phyloP scores from a whole-genome alignment of 352 stramenopile species.

The Phytophthora tubulina region DNA sequence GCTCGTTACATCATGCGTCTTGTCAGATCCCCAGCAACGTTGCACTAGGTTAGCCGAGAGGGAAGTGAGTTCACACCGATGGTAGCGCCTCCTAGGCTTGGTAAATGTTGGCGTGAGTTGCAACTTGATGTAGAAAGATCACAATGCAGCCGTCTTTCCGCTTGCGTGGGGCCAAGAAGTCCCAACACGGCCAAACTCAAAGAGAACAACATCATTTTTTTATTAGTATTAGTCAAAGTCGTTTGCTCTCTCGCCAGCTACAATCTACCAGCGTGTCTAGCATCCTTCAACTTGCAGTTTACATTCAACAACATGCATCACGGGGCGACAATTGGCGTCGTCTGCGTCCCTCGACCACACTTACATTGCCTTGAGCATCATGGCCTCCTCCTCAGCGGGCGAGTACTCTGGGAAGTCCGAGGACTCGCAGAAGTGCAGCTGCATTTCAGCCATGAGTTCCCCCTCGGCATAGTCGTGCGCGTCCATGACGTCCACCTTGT shows the following conservation, averaged over 20 bases:
- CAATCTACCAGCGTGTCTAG: slow-evolving; percentile 6
- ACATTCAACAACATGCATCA: slow-evolving; percentile 4
- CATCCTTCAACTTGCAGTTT: not conserved
- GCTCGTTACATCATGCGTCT: not conserved
- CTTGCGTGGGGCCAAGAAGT: not conserved
- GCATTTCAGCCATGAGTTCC: slow-evolving; percentile 51
- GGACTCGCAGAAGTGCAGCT: slow-evolving; percentile 60
- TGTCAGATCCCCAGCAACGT: not conserved
- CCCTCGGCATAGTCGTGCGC: slow-evolving; percentile 46
- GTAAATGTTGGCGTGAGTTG: too few relatives aligned
- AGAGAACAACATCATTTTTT: not conserved
- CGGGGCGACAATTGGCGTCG: not conserved
- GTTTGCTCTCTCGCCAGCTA: slow-evolving; percentile 2
- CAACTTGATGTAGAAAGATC: not conserved
- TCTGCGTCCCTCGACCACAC: not conserved
- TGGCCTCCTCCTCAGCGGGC: slow-evolving; percentile 58
- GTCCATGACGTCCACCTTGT: slow-evolving; percentile 20
- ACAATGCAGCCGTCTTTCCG: not conserved
- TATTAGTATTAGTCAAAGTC: slow-evolving; percentile 14
- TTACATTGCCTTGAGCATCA: slow-evolving; percentile 47
- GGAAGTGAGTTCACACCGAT: not conserved
- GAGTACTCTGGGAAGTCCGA: slow-evolving; percentile 74
- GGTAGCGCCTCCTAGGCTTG: too few relatives aligned
- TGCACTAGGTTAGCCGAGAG: not conserved
- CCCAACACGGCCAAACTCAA: not conserved